Evolutionary conservation across 2,329 filamentous ascomycete genomes (phyloP), one percentile per base, ranked within the genome.

Genomic region (Cladosporium sphaerospermum): DNA sequence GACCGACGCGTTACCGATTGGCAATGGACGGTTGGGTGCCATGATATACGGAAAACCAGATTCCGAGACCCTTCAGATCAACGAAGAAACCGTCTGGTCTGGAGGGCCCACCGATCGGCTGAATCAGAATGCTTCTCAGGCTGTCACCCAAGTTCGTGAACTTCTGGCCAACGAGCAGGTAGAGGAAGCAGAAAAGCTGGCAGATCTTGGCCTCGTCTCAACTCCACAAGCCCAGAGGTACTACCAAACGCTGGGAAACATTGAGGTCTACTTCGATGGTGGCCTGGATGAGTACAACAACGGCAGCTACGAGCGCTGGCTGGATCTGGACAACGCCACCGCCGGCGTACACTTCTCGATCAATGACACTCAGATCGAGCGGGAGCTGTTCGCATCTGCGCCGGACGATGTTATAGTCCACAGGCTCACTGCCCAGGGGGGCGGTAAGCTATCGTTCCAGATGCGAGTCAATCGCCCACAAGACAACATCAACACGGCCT

Each of bases 401-500:
- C 48, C 48, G 4, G 48, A 51, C 34, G 13, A 23, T 36, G 40
- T 51, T 4, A n/a, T 51, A 4, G 48, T 44, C 5, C 48, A 51
- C 40, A 51, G 36, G 32, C 16, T 51, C 16, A 44, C 48, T 3
- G 48, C 40, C 37, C 32, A 43, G 8, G 32, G 19, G 14, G 48
- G 40, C 9, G 40, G 40, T 13, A 51, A 44, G 37, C 40, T 51
- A 16, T 34, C 48, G 0, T 51, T 51, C n/a, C 48, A 51, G 13
- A 44, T 51, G 48, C 48, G 48, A 31, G 40, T 44, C 16, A 51
- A 44, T 16, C 39, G 48, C 31, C 14, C 9, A 18, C 48, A 51
- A 51, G 48, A 51, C 40, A 11, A 44, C 32, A 51, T 51, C 40
- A 51, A 51, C 40, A 44, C 48, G 8, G 48, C 48, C 43, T 51